Conservation (phyloP, 1,284 basidiomycete genomes). For the Fomitopsis betulina region DNA sequence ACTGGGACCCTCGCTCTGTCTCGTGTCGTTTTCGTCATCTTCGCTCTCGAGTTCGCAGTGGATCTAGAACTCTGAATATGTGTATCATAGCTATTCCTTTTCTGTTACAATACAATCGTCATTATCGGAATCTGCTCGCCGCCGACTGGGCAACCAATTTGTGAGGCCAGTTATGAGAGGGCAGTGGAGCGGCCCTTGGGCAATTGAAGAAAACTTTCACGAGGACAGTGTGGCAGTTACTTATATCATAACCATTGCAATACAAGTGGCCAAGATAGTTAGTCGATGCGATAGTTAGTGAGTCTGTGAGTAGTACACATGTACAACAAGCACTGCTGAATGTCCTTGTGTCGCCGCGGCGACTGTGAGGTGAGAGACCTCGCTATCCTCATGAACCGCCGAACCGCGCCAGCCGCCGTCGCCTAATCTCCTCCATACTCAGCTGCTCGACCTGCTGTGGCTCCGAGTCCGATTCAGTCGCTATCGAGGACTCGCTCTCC, state of each 20-base stretch:
- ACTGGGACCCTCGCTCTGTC: neutral
- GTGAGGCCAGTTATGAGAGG: no score
- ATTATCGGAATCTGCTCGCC: neutral
- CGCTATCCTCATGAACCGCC: slow-evolving; percentile 29
- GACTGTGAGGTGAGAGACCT: neutral
- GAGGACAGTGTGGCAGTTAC: no score
- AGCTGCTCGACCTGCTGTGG: slow-evolving; percentile 33
- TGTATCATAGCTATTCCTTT: slow-evolving; percentile 1
- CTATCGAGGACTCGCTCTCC: slow-evolving; percentile 20
- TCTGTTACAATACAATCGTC: neutral
- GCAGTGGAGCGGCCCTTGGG: no score
- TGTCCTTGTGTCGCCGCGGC: no score
- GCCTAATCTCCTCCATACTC: slow-evolving; percentile 74
- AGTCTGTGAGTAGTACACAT: neutral
- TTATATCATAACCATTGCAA: no score
- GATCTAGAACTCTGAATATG: neutral
- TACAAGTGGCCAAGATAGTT: no score
- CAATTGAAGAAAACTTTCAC: no score
- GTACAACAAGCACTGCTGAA: neutral
- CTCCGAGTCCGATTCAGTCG: slow-evolving; percentile 24
- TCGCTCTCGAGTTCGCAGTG: neutral
- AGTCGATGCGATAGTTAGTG: no score
- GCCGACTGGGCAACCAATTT: no score
- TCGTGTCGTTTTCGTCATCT: neutral
- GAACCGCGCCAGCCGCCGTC: slow-evolving; percentile 74